A percentile compares a stretch with the other conserved stretches of the same genome.
phyloP scores from a whole-genome alignment of 2,329 filamentous ascomycete genomes.

The Fusarium sp. region DNA sequence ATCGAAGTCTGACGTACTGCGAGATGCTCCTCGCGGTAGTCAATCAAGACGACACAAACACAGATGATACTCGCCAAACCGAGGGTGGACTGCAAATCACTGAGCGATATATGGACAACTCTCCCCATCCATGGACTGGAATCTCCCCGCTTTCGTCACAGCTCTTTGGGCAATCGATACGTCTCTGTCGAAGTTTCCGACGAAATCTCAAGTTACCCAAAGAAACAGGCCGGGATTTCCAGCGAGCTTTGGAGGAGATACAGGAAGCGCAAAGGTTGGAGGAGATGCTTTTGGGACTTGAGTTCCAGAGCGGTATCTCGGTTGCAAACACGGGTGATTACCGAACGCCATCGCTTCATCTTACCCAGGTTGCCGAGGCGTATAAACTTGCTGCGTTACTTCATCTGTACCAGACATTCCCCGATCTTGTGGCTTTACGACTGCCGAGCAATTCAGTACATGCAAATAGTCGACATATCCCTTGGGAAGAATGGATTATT shows the following conservation, averaged over 20 bases:
- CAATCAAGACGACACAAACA: conserved; percentile 44
- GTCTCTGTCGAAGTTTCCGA: conserved; percentile 53
- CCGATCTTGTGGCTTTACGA: conserved; percentile 51
- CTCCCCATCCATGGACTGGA: conserved; percentile 56
- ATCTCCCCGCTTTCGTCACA: conserved; percentile 52
- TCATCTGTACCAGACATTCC: conserved; percentile 57
- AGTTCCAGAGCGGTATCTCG: conserved; percentile 38
- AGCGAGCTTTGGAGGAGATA: conserved; percentile 41
- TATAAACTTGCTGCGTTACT: conserved; percentile 55
- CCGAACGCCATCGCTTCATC: conserved; percentile 48
- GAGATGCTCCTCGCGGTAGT: conserved; percentile 58
- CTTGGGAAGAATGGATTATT: conserved; percentile 55
- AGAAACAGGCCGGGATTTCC: conserved; percentile 48
- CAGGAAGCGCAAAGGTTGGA: conserved; percentile 51
- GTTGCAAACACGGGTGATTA: conserved; percentile 51
- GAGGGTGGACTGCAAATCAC: conserved; percentile 30
- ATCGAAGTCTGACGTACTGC: conserved; percentile 56
- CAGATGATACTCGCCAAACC: not conserved
- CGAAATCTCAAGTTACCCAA: conserved; percentile 37
- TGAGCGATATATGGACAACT: conserved; percentile 31
- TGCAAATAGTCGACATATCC: conserved; percentile 41
- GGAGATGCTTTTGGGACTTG: conserved; percentile 51
- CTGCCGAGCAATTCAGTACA: conserved; percentile 45
- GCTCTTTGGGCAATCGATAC: conserved; percentile 53
- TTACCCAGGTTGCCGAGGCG: conserved; percentile 55